Percentiles rank a stretch among this genome's conserved stretches.
phyloP scores from a whole-genome alignment of 1,284 basidiomycete species.

The Ceratobasidium sp. region DNA sequence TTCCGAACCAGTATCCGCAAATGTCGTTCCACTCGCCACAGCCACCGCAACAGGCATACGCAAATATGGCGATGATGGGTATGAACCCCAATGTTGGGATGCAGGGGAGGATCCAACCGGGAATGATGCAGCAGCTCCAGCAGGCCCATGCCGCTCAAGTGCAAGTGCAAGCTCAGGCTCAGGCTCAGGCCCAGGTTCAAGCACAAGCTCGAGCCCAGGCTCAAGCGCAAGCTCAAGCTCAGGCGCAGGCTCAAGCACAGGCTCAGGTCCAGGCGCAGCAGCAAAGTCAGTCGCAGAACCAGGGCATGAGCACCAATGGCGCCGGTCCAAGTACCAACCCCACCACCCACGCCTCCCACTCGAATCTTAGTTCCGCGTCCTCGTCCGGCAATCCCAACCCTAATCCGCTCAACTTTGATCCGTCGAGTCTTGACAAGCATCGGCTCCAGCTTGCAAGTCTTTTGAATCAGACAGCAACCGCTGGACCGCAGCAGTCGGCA shows the following conservation, averaged over 20 bases:
- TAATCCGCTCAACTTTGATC: neutral
- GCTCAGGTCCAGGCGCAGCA: constrained; percentile 11
- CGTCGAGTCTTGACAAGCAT: neutral
- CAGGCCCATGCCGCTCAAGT: constrained; percentile 19
- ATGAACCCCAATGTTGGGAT: neutral
- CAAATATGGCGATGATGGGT: constrained; percentile 38
- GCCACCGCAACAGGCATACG: constrained; percentile 37
- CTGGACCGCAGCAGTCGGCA: neutral
- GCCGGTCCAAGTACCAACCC: constrained; percentile 19
- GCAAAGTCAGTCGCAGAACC: neutral
- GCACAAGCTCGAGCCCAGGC: constrained; percentile 6
- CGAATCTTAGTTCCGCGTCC: neutral
- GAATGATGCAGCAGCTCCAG: constrained; percentile 21
- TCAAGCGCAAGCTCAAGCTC: constrained; percentile 19
- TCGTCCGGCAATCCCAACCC: neutral
- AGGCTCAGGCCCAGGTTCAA: constrained; percentile 25
- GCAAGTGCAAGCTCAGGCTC: constrained; percentile 22
- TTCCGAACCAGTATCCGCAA: constrained; percentile 12
- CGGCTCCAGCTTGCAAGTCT: neutral
- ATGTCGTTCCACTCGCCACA: constrained; percentile 33
- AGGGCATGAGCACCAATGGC: neutral
- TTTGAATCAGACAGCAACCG: neutral
- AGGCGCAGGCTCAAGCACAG: constrained; percentile 27
- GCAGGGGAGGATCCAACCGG: constrained; percentile 10
- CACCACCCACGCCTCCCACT: neutral